These are phyloP conservation scores for Dactylellina haptotyla DNA, from an alignment of 2,329 filamentous ascomycete species.

Conservation along the genomic window DNA sequence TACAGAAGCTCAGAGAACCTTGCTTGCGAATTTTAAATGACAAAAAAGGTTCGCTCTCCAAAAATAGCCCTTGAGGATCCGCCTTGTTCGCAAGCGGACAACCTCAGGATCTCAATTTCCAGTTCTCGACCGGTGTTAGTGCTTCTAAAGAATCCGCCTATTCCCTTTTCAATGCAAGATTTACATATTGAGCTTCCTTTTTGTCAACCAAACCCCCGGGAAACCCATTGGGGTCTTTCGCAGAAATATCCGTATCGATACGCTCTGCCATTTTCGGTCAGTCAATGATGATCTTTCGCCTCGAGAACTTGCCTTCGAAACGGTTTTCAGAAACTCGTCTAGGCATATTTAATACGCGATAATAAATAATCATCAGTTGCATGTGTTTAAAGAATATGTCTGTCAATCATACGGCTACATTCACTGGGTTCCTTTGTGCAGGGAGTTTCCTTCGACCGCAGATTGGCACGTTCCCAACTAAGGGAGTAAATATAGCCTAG, in stretches of 20 bases:
- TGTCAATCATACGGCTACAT: too few species aligned
- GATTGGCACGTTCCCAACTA: too few species aligned
- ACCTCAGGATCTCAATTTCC: neutral
- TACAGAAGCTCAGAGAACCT: constrained; percentile 28
- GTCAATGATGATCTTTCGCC: constrained; percentile 31
- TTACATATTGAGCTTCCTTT: constrained; percentile 47
- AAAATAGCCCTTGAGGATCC: constrained; percentile 12
- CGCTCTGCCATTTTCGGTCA: constrained; percentile 22
- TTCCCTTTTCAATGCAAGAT: constrained; percentile 23
- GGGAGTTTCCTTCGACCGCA: too few species aligned
- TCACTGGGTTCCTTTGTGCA: too few species aligned
- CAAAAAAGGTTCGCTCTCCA: neutral
- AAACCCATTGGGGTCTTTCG: constrained; percentile 3
- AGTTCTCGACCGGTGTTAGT: neutral
- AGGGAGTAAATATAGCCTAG: too few species aligned
- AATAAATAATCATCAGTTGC: neutral
- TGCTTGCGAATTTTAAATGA: neutral
- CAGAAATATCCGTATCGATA: constrained; percentile 52
- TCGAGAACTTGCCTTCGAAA: constrained; percentile 39
- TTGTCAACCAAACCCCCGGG: constrained; percentile 2
- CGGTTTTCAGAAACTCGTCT: constrained; percentile 14
- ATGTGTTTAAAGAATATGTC: too few species aligned
- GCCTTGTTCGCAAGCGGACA: neutral
- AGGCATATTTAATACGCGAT: constrained; percentile 29
- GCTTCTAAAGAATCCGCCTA: constrained; percentile 13